These are phyloP conservation scores for Luzula sylvatica DNA, from an alignment of 176 grass and related monocot genomes.

Conservation along the genomic window DNA sequence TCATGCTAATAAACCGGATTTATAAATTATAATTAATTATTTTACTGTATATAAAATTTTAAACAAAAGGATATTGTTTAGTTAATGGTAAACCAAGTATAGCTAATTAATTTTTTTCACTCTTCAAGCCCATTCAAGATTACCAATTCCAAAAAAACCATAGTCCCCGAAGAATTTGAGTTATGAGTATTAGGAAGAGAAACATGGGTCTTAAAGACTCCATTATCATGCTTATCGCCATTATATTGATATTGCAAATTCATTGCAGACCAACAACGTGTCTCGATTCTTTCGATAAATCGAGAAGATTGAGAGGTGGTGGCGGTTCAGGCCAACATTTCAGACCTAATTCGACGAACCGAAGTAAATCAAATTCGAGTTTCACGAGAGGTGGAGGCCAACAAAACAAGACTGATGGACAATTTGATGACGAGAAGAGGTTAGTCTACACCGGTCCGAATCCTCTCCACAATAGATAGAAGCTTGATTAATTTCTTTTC, in stretches of 20 bases:
- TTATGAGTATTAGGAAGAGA: background rate
- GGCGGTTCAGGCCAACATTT: background rate
- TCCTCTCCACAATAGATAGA: conserved; percentile 16
- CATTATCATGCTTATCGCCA: conserved; percentile 11
- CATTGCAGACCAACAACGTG: background rate
- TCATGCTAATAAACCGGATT: no score
- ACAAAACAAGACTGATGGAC: background rate
- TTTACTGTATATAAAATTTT: no score
- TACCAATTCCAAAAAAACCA: conserved; percentile 1
- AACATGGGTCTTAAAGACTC: conserved; percentile 11
- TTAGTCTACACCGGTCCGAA: background rate
- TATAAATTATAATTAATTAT: no score
- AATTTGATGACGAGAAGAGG: conserved; percentile 1
- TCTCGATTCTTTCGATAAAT: conserved; percentile 5
- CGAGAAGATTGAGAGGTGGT: conserved; percentile 1
- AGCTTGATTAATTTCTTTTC: background rate
- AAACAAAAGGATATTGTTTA: background rate
- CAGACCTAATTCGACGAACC: background rate
- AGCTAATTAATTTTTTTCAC: background rate
- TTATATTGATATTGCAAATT: conserved; percentile 7
- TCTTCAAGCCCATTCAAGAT: background rate
- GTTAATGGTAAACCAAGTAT: background rate
- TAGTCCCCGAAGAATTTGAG: background rate
- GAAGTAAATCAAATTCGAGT: no score
- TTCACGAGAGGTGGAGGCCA: background rate